Evolutionary conservation across 148 eudicot genomes (phyloP).

Genomic region (Beta vulgaris): DNA sequence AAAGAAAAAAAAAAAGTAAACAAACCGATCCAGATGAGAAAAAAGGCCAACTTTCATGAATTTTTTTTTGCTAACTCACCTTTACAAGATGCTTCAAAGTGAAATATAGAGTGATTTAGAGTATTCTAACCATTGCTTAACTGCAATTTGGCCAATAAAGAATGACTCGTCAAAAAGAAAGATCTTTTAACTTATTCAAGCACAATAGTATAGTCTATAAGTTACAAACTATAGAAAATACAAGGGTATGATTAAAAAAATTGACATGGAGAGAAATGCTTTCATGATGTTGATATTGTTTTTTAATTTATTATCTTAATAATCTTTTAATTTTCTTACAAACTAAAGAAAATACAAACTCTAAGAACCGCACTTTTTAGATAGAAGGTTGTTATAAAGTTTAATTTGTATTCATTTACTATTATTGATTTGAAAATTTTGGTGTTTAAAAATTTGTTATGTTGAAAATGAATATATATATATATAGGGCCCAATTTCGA

Average conservation of each 20-base stretch:
- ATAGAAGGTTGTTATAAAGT: too few relatives aligned
- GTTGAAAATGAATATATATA: too few relatives aligned
- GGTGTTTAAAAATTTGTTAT: too few relatives aligned
- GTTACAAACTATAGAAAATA: background rate
- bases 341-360: too few relatives aligned
- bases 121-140: slow-evolving; percentile 17
- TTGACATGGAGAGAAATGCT: too few relatives aligned
- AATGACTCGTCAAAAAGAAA: slow-evolving; percentile 13
- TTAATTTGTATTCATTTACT: too few relatives aligned
- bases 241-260: background rate
- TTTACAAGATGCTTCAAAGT: background rate
- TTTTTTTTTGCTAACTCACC: background rate
- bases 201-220: background rate
- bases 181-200: background rate
- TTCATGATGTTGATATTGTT: too few relatives aligned
- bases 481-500: too few relatives aligned
- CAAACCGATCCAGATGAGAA: slow-evolving; percentile 24
- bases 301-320: too few relatives aligned
- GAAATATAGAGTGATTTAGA: background rate
- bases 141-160: slow-evolving; percentile 22
- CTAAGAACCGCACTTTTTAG: too few relatives aligned
- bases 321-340: too few relatives aligned
- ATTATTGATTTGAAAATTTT: too few relatives aligned
- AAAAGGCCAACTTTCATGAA: slow-evolving; percentile 5
- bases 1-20: background rate